Conservation (phyloP, 2,329 filamentous ascomycete species). For the Monilinia vaccinii-corymbosi region DNA sequence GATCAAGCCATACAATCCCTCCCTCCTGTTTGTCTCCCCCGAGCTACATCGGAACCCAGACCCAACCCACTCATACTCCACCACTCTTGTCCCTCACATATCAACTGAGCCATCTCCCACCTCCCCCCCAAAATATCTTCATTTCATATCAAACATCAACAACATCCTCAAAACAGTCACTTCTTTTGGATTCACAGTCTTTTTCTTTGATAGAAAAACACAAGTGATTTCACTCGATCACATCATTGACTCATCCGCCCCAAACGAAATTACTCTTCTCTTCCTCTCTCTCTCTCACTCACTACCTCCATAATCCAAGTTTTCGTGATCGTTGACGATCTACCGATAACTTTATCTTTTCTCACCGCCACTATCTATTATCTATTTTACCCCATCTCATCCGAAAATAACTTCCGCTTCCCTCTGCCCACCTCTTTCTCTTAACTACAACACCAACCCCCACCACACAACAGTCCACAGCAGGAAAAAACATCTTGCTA, state of each 20-base stretch:
- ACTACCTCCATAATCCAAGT: slow-evolving; percentile 19
- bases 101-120: slow-evolving; percentile 8
- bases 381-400: slow-evolving; percentile 11
- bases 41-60: slow-evolving; percentile 7
- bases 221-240: slow-evolving; percentile 1
- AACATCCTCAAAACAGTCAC: slow-evolving; percentile 9
- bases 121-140: neutral
- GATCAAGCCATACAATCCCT: slow-evolving; percentile 6
- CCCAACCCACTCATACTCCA: slow-evolving; percentile 4
- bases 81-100: slow-evolving; percentile 12
- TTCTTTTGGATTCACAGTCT: neutral
- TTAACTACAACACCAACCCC: slow-evolving; percentile 8
- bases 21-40: slow-evolving; percentile 8
- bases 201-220: slow-evolving; percentile 9
- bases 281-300: slow-evolving; percentile 10
- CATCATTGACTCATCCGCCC: slow-evolving; percentile 10
- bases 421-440: slow-evolving; percentile 12
- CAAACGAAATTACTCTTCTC: neutral
- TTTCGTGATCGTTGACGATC: slow-evolving; percentile 13
- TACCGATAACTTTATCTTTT: slow-evolving; percentile 13
- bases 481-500: slow-evolving; percentile 19
- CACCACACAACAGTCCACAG: slow-evolving; percentile 10
- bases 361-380: slow-evolving; percentile 16
- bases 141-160: neutral
- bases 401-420: slow-evolving; percentile 20